Conservation (phyloP, 2,329 filamentous ascomycete genomes). For the Westerdykella sp. region DNA sequence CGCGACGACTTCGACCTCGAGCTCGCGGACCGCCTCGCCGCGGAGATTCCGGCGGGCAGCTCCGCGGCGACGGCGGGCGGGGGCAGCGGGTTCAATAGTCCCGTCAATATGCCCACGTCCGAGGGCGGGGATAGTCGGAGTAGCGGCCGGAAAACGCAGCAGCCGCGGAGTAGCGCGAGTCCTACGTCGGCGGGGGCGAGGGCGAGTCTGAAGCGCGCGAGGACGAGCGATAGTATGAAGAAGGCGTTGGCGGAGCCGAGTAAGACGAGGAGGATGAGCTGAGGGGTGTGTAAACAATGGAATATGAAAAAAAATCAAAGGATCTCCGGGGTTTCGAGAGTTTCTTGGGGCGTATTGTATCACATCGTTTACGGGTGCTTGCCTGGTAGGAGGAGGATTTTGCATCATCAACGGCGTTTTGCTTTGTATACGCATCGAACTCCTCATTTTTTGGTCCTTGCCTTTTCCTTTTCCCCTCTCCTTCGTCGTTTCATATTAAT, state of each 20-base stretch:
- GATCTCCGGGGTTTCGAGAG: no score
- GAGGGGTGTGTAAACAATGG: neutral
- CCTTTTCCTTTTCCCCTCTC: no score
- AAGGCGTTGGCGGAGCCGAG: neutral
- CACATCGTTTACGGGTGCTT: no score
- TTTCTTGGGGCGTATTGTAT: no score
- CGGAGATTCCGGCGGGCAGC: conserved; percentile 45
- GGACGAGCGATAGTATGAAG: conserved; percentile 11
- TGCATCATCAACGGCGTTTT: no score
- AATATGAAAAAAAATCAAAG: no score
- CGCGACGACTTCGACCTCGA: conserved; percentile 42
- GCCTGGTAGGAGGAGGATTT: no score
- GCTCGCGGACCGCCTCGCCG: conserved; percentile 43
- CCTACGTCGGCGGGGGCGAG: conserved; percentile 1
- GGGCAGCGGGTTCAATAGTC: conserved; percentile 44
- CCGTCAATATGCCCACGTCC: conserved; percentile 11
- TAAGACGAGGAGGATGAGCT: neutral
- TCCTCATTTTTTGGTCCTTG: no score
- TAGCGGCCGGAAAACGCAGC: neutral
- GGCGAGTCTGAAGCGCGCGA: conserved; percentile 7
- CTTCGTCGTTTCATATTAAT: no score
- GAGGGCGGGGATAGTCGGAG: neutral
- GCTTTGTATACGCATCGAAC: no score
- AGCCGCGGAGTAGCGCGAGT: conserved; percentile 4
- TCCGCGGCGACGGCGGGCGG: conserved; percentile 46